Conservation (phyloP, 306 rosid genomes). For the Prunus davidiana region DNA sequence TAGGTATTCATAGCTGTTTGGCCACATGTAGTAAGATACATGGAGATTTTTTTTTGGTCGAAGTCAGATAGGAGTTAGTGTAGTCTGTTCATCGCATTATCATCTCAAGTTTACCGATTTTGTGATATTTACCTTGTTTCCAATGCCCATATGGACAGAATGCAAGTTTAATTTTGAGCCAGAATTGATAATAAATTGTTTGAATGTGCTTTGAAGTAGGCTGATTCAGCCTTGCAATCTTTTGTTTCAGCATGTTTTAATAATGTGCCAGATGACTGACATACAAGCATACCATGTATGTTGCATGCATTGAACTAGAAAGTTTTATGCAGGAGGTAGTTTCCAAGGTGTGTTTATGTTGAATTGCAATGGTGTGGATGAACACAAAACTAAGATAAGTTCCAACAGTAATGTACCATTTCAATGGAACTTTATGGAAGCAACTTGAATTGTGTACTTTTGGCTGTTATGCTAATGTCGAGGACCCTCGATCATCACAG, state of each 20-base stretch:
- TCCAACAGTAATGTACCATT: too few species aligned
- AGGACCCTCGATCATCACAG: too few species aligned
- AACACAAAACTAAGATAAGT: too few species aligned
- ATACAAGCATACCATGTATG: not conserved
- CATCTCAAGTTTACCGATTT: not conserved
- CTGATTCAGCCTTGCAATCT: not conserved
- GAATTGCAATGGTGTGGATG: too few species aligned
- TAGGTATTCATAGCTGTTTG: slow-evolving; percentile 1
- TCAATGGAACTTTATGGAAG: too few species aligned
- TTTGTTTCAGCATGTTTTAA: not conserved
- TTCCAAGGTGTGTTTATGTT: too few species aligned
- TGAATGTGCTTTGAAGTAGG: not conserved
- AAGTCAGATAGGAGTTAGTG: slow-evolving; percentile 8
- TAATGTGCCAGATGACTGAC: too few species aligned
- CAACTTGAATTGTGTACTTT: too few species aligned
- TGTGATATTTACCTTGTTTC: slow-evolving; percentile 4
- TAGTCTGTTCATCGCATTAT: not conserved
- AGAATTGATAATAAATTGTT: not conserved
- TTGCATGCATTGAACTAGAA: not conserved
- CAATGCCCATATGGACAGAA: not conserved
- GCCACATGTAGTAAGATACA: slow-evolving; percentile 8
- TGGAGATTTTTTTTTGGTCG: not conserved
- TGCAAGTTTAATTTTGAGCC: not conserved
- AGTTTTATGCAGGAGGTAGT: too few species aligned
- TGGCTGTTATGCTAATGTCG: too few species aligned